Conservation (phyloP, 148 eudicot species). For the Diospyros kaki region DNA sequence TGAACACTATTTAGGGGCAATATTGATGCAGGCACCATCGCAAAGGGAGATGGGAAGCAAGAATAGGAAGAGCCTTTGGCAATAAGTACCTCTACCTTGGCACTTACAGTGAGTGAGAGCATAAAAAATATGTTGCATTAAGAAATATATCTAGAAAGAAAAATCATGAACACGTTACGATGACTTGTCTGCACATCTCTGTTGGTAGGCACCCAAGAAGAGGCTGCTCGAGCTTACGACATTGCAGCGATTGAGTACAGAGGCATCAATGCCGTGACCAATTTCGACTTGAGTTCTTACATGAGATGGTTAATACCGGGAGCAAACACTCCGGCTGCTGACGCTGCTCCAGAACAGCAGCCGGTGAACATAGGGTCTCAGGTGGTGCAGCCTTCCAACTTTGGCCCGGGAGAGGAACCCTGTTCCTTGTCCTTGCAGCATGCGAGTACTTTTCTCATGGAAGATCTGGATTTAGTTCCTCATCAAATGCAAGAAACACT, state of each 20-base stretch:
- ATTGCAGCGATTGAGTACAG: slow-evolving; percentile 38
- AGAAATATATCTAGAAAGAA: no score
- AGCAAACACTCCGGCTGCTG: slow-evolving; percentile 2
- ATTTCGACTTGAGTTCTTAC: slow-evolving; percentile 32
- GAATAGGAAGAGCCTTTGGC: slow-evolving; percentile 64
- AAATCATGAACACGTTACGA: no score
- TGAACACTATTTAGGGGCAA: not conserved
- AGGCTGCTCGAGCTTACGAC: slow-evolving; percentile 40
- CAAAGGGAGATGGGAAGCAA: slow-evolving; percentile 71
- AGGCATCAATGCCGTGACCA: slow-evolving; percentile 33
- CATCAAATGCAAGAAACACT: slow-evolving; percentile 20
- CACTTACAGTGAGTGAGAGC: slow-evolving; percentile 48
- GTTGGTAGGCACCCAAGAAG: slow-evolving; percentile 31
- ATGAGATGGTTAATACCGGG: slow-evolving; percentile 32
- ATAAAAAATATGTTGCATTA: no score
- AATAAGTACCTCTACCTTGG: slow-evolving; percentile 68
- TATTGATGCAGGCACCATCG: slow-evolving; percentile 44
- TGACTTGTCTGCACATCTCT: slow-evolving; percentile 4
- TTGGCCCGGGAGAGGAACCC: slow-evolving; percentile 10
- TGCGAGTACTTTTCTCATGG: not conserved
- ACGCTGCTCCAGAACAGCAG: slow-evolving; percentile 11
- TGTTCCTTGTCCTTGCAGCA: slow-evolving; percentile 5
- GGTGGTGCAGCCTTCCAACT: slow-evolving; percentile 8
- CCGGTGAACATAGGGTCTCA: slow-evolving; percentile 8
- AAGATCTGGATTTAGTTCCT: slow-evolving; percentile 1